Evolutionary conservation across 1,284 basidiomycete species (phyloP).

Genomic region (Mycosarcoma maydis): DNA sequence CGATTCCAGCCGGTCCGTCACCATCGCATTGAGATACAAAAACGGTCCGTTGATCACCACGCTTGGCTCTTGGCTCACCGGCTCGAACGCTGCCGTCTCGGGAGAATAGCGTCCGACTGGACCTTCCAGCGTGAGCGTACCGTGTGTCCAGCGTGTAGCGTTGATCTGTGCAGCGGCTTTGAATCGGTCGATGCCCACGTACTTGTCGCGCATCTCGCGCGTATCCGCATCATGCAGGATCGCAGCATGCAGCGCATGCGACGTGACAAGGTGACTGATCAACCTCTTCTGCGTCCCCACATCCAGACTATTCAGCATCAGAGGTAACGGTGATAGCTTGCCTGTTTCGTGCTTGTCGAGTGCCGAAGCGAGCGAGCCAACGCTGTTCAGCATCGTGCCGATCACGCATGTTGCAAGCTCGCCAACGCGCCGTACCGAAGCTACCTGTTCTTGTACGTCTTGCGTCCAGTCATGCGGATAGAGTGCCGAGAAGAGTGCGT

Average conservation of each 20-base stretch:
- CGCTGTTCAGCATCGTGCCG: constrained; percentile 14
- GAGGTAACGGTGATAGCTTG: constrained; percentile 1
- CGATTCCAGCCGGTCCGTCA: constrained; percentile 84
- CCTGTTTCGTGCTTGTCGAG: too few species aligned
- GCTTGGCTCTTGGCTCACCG: neutral
- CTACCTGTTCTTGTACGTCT: constrained; percentile 18
- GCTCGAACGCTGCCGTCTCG: constrained; percentile 70
- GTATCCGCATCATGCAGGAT: constrained; percentile 76
- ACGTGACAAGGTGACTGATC: constrained; percentile 70
- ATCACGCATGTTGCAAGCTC: neutral
- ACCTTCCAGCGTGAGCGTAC: constrained; percentile 72
- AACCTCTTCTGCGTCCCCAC: constrained; percentile 15
- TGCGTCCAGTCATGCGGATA: constrained; percentile 68
- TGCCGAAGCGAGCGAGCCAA: constrained; percentile 2
- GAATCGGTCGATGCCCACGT: constrained; percentile 84
- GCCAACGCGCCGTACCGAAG: neutral
- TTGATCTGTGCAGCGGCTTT: constrained; percentile 84
- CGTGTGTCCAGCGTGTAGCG: constrained; percentile 77
- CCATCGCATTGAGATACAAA: constrained; percentile 81
- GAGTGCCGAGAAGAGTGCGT: constrained; percentile 79
- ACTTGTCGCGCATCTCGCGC: constrained; percentile 71
- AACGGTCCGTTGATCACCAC: constrained; percentile 76
- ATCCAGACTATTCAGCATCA: constrained; percentile 19
- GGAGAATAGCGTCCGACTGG: constrained; percentile 74
- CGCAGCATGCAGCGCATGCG: constrained; percentile 80